Evolutionary conservation across 163 green algal species (phyloP).

Genomic region (Volvox carteri): DNA sequence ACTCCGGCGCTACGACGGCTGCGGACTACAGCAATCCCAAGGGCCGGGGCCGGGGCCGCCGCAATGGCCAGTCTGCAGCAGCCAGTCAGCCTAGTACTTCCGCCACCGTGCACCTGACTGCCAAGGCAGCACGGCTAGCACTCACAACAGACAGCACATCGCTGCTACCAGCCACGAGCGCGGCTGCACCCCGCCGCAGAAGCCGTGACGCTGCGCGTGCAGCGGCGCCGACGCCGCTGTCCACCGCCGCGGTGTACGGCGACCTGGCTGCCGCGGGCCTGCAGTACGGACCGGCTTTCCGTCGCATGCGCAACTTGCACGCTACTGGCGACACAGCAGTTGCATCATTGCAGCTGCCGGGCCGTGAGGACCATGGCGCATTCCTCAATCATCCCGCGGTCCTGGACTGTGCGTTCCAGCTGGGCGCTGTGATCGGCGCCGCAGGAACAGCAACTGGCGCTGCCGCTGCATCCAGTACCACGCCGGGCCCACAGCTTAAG

Average conservation of each 20-base stretch:
- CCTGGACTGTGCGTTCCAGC: constrained; percentile 81
- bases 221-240: not conserved
- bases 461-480: too few relatives aligned
- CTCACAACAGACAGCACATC: not conserved
- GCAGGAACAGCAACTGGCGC: not conserved
- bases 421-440: constrained; percentile 63
- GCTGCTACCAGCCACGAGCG: not conserved
- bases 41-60: not conserved
- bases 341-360: not conserved
- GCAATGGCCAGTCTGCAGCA: not conserved
- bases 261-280: constrained; percentile 86
- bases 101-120: constrained; percentile 27
- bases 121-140: not conserved
- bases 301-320: constrained; percentile 84
- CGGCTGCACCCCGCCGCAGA: not conserved
- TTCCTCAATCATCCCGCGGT: constrained; percentile 68
- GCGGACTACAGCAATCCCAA: too few relatives aligned
- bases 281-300: constrained; percentile 93
- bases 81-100: not conserved
- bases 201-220: constrained; percentile 49
- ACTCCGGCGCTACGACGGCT: constrained; percentile 1
- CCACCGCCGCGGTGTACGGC: constrained; percentile 77
- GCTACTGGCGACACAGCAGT: not conserved
- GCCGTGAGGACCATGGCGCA: not conserved
- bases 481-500: not conserved